A percentile compares a stretch with the other conserved stretches of the same genome.
Evolutionary conservation across 345 rosid species (phyloP).

Genomic region (Camelina laxa): DNA sequence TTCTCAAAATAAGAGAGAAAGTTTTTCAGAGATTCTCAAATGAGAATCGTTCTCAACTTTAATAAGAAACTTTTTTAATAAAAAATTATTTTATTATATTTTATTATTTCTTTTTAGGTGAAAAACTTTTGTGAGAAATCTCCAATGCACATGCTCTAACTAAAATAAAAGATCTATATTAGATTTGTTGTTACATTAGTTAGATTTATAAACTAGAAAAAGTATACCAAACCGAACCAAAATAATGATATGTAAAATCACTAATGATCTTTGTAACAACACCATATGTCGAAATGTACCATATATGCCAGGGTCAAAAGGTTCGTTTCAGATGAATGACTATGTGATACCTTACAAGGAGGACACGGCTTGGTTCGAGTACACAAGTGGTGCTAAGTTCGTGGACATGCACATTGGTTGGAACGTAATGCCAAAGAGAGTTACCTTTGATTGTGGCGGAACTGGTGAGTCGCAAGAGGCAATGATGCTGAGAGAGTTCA

Average conservation of each 20-base stretch:
- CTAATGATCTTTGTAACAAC: background rate
- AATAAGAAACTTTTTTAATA: too few relatives aligned
- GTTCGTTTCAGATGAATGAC: constrained; percentile 59
- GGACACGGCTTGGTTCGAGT: constrained; percentile 53
- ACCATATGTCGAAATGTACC: constrained; percentile 6
- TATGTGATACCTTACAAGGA: constrained; percentile 63
- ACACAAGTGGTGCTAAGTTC: constrained; percentile 57
- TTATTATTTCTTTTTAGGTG: too few relatives aligned
- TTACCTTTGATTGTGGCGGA: constrained; percentile 38
- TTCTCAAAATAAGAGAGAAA: too few relatives aligned
- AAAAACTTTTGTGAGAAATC: too few relatives aligned
- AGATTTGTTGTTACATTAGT: background rate
- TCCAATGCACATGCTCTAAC: too few relatives aligned
- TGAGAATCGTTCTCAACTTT: too few relatives aligned
- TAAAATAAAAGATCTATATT: too few relatives aligned
- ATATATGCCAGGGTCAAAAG: constrained; percentile 51
- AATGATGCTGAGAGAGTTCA: constrained; percentile 60
- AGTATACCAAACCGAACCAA: background rate
- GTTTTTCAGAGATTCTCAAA: too few relatives aligned
- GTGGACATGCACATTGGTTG: constrained; percentile 66
- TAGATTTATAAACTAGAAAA: too few relatives aligned
- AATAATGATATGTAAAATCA: background rate
- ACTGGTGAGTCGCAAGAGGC: constrained; percentile 63
- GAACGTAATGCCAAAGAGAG: constrained; percentile 60
- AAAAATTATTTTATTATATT: too few relatives aligned